Percentiles rank a stretch among this genome's conserved stretches.
Evolutionary conservation across 2,329 filamentous ascomycete species (phyloP).

Genomic region (Dichotomopilus funicola): DNA sequence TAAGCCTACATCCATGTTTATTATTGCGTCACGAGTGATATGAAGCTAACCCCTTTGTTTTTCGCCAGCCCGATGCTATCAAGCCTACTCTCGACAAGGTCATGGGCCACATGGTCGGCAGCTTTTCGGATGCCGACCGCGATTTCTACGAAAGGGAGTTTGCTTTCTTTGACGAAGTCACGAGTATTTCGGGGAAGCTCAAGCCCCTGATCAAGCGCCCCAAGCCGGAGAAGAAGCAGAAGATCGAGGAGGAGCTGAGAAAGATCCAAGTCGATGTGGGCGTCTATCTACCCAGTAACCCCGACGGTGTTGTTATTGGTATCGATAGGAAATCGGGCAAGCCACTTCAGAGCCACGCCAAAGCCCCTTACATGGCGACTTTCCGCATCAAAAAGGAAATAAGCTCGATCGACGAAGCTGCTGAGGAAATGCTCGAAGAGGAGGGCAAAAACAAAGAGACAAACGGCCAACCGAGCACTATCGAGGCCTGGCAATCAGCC

Average conservation of each 20-base stretch:
- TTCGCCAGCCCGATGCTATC: slow-evolving; percentile 67
- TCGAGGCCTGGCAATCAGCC: slow-evolving; percentile 97
- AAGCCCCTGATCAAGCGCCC: slow-evolving; percentile 86
- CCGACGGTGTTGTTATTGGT: slow-evolving; percentile 92
- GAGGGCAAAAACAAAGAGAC: slow-evolving; percentile 33
- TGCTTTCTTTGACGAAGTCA: slow-evolving; percentile 96
- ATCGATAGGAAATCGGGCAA: slow-evolving; percentile 98
- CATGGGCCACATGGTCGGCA: slow-evolving; percentile 72
- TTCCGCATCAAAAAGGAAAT: slow-evolving; percentile 89
- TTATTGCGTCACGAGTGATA: neutral
- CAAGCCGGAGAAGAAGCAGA: slow-evolving; percentile 97
- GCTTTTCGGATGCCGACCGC: slow-evolving; percentile 72
- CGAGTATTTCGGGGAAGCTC: slow-evolving; percentile 88
- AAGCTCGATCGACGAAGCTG: slow-evolving; percentile 41
- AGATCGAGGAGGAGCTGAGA: slow-evolving; percentile 96
- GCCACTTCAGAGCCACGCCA: slow-evolving; percentile 93
- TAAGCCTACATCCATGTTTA: slow-evolving; percentile 35
- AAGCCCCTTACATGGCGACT: slow-evolving; percentile 97
- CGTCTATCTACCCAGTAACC: slow-evolving; percentile 94
- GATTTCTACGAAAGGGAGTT: slow-evolving; percentile 94
- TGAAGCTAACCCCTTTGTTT: slow-evolving; percentile 7
- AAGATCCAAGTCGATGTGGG: slow-evolving; percentile 97
- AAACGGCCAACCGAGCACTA: slow-evolving; percentile 45
- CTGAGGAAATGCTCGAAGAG: slow-evolving; percentile 45
- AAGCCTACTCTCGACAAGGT: slow-evolving; percentile 92